Conservation (phyloP, 1,284 basidiomycete genomes). For the Sporisorium exsertum region DNA sequence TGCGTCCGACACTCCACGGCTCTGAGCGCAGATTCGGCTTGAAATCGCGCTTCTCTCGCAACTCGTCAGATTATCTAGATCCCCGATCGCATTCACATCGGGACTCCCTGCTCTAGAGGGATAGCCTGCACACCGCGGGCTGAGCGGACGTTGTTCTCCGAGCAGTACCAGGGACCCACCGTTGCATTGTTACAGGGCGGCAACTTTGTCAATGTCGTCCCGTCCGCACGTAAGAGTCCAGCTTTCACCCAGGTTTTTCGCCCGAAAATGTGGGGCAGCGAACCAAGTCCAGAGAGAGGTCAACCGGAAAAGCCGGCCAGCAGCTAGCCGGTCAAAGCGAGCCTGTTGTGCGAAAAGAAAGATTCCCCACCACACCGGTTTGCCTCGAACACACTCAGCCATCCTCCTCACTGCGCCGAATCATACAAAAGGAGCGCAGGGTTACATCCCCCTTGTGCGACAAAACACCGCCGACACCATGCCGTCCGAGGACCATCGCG, state of each 20-base stretch:
- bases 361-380: background rate
- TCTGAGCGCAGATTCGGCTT: background rate
- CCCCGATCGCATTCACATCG: background rate
- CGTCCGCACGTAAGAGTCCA: conserved; percentile 15
- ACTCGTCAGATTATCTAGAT: background rate
- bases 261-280: conserved; percentile 11
- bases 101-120: no score
- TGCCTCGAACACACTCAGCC: conserved; percentile 10
- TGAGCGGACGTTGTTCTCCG: background rate
- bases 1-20: background rate
- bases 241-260: conserved; percentile 7
- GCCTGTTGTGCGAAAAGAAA: background rate
- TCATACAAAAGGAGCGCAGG: background rate
- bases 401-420: background rate
- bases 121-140: background rate
- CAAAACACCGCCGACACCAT: conserved; percentile 8
- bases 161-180: no score
- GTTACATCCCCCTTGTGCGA: background rate
- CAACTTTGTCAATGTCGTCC: background rate
- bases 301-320: conserved; percentile 32
- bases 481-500: conserved; percentile 22
- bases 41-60: background rate
- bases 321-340: conserved; percentile 12
- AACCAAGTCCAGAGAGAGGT: background rate
- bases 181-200: no score